Evolutionary conservation across 2,329 filamentous ascomycete species (phyloP).

Genomic region (Didymella sp.): DNA sequence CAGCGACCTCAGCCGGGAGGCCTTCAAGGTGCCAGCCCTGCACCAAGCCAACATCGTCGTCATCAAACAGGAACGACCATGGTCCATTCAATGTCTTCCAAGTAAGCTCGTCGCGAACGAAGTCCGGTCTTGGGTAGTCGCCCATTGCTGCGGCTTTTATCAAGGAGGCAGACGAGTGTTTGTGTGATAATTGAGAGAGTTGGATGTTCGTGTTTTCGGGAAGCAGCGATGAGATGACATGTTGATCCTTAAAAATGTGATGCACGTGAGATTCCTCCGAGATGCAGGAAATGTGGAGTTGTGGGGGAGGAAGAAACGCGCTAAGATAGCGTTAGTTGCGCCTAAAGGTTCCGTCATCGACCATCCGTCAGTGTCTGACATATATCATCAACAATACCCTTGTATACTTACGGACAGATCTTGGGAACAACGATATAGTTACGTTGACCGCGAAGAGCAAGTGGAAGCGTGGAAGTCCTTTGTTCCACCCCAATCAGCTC

Average conservation of each 20-base stretch:
- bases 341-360: conserved; percentile 1
- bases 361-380: not conserved
- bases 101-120: conserved; percentile 61
- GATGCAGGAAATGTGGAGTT: conserved; percentile 15
- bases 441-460: too few species aligned
- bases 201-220: not conserved
- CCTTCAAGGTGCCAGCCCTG: conserved; percentile 62
- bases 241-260: conserved; percentile 12
- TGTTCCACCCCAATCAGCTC: too few species aligned
- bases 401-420: not conserved
- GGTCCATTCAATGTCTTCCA: conserved; percentile 69
- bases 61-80: conserved; percentile 72
- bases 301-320: conserved; percentile 8
- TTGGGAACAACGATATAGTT: too few species aligned
- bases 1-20: conserved; percentile 54
- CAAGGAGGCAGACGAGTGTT: not conserved
- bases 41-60: conserved; percentile 63
- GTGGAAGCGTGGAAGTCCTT: too few species aligned
- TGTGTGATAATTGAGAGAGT: not conserved
- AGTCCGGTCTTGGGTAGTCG: conserved; percentile 70
- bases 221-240: not conserved
- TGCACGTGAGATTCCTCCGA: conserved; percentile 16
- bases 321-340: not conserved
- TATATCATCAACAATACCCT: not conserved
- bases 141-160: conserved; percentile 15